These are phyloP conservation scores for Venturia aucupariae DNA, from an alignment of 2,329 filamentous ascomycete species.

Conservation along the genomic window DNA sequence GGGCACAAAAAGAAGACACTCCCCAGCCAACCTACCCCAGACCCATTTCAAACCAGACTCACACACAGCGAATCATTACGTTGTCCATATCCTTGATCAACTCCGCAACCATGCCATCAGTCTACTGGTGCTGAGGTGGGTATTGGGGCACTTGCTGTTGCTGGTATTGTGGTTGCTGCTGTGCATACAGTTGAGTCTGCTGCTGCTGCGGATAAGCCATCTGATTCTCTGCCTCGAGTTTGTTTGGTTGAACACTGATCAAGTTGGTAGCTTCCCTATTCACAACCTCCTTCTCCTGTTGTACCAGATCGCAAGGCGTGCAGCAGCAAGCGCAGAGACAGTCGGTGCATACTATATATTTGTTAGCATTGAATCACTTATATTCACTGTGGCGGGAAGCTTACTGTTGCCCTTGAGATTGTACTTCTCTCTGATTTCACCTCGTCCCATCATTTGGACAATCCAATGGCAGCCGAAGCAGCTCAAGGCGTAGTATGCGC, in stretches of 20 bases:
- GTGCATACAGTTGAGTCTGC: neutral
- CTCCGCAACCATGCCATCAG: neutral
- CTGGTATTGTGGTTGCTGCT: neutral
- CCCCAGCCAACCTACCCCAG: neutral
- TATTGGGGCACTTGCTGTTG: slow-evolving; percentile 1
- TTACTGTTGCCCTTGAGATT: slow-evolving; percentile 22
- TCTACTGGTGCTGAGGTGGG: slow-evolving; percentile 1
- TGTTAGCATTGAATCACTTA: neutral
- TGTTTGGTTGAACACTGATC: slow-evolving; percentile 12
- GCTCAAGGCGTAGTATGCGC: slow-evolving; percentile 21
- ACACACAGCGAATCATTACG: neutral
- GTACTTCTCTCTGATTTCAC: slow-evolving; percentile 26
- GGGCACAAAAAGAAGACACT: neutral
- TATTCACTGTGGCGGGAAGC: neutral
- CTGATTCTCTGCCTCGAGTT: neutral
- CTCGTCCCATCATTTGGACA: slow-evolving; percentile 25
- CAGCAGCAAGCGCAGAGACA: slow-evolving; percentile 29
- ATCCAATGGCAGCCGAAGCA: slow-evolving; percentile 24
- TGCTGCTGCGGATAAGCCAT: slow-evolving; percentile 6
- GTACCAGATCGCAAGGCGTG: slow-evolving; percentile 25
- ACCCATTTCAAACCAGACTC: neutral
- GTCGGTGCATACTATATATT: slow-evolving; percentile 22
- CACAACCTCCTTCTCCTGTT: slow-evolving; percentile 27
- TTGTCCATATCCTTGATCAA: neutral
- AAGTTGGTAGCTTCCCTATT: slow-evolving; percentile 16